Percentiles rank a stretch among this genome's conserved stretches.
phyloP scores from a whole-genome alignment of 2,329 filamentous ascomycete genomes.

The Ceratocystis diversiconidia region DNA sequence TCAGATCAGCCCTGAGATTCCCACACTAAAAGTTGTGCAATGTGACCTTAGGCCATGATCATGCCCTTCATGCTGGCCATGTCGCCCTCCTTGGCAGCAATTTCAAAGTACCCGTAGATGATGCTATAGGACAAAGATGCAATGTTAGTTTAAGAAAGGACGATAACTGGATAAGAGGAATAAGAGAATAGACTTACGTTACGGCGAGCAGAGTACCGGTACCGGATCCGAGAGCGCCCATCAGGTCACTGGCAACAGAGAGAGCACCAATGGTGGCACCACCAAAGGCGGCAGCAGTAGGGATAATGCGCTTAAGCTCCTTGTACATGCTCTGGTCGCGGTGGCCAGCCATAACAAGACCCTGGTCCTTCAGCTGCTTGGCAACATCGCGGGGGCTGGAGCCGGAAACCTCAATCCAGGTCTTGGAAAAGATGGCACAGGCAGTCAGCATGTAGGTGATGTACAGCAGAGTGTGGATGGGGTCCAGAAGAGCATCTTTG shows the following conservation, averaged over 20 bases:
- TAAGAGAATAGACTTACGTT: slow-evolving; percentile 53
- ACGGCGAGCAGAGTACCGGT: slow-evolving; percentile 97
- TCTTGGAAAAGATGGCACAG: slow-evolving; percentile 98
- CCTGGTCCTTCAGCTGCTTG: slow-evolving; percentile 99
- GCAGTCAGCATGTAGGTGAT: slow-evolving; percentile 96
- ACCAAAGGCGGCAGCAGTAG: slow-evolving; percentile 93
- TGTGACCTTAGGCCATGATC: slow-evolving; percentile 46
- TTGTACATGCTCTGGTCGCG: slow-evolving; percentile 99
- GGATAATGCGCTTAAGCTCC: slow-evolving; percentile 98
- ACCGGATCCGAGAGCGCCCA: slow-evolving; percentile 89
- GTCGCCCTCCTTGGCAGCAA: slow-evolving; percentile 96
- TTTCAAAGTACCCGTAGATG: slow-evolving; percentile 99
- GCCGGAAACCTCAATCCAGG: slow-evolving; percentile 98
- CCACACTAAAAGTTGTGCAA: neutral
- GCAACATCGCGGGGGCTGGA: slow-evolving; percentile 95
- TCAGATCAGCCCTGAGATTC: neutral
- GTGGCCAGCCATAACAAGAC: slow-evolving; percentile 97
- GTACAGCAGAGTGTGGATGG: slow-evolving; percentile 91
- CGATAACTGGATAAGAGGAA: neutral
- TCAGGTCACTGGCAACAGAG: slow-evolving; percentile 85
- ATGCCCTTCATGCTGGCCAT: slow-evolving; percentile 67
- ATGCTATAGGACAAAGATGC: slow-evolving; percentile 44
- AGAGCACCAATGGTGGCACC: slow-evolving; percentile 97
- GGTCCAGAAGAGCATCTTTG: slow-evolving; percentile 90
- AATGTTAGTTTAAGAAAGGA: slow-evolving; percentile 23